Percentiles rank a stretch among this genome's conserved stretches.
Conservation (phyloP, 1,139 yeast species). For the Zygoascus meyerae region DNA sequence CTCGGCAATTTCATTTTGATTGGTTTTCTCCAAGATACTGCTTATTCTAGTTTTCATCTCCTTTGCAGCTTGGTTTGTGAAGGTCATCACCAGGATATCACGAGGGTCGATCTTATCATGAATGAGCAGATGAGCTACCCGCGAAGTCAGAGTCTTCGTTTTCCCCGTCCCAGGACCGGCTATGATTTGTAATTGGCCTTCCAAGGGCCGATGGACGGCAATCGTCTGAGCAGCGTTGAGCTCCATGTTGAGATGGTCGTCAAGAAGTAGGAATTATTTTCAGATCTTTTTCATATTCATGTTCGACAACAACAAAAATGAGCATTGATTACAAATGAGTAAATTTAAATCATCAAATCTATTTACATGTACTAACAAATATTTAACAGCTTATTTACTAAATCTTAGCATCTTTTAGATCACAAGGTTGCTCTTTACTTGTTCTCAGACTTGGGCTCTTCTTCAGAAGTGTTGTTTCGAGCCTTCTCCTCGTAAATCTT, state of each 20-base stretch:
- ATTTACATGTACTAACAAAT: not conserved
- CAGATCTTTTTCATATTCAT: not conserved
- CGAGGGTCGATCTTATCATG: conserved; percentile 46
- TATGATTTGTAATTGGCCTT: conserved; percentile 61
- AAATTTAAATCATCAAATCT: not conserved
- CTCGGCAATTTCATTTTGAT: conserved; percentile 18
- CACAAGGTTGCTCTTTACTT: conserved; percentile 15
- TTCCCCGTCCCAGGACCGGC: conserved; percentile 91
- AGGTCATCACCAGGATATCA: conserved; percentile 74
- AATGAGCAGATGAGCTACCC: conserved; percentile 66
- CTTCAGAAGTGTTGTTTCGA: conserved; percentile 24
- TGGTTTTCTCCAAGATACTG: conserved; percentile 12
- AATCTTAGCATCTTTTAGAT: conserved; percentile 1
- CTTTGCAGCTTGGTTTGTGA: conserved; percentile 83
- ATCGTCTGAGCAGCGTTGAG: conserved; percentile 53
- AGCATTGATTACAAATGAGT: not conserved
- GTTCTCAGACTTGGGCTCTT: conserved; percentile 23
- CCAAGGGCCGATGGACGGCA: conserved; percentile 55
- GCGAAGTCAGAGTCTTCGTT: conserved; percentile 70
- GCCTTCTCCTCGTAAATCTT: conserved; percentile 81
- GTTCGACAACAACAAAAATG: no score
- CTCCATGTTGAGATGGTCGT: conserved; percentile 3
- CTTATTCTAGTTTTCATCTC: conserved; percentile 67
- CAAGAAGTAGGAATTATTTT: not conserved
- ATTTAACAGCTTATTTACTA: conserved; percentile 1